Evolutionary conservation across 306 rosid species (phyloP), one percentile per base, ranked within the genome.

Genomic region (Styphnolobium japonicum): DNA sequence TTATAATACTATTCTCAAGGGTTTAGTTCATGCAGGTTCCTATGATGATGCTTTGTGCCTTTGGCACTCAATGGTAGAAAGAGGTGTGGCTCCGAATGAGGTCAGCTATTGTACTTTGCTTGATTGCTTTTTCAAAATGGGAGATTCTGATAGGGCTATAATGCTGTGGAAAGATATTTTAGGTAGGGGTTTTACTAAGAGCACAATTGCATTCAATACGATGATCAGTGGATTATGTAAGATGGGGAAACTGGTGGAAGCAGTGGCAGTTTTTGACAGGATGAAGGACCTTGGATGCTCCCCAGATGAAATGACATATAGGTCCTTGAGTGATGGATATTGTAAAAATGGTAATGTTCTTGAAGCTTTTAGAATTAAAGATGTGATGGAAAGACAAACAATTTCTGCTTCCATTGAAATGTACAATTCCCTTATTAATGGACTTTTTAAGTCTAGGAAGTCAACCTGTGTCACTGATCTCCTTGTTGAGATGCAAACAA

Each of bases 161-260:
- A 61, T 45, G 76, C 67, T 92, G 52, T 92, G 97, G 97, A 88
- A 88, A 77, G 89, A 91, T 43, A 89, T 83, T 82, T 66, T 94
- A 52, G 84, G 87, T 7, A 81, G 73, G 55, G 91, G 91, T 52
- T 91, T 88, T 81, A 69, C 86, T 10, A 91, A 87, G 77, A 88
- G 91, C 63, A 64, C 31, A 6, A 43, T 87, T 78, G 82, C 88
- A 25, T 92, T 87, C 86, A 94, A 92, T 82, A 89, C 91, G 22
- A 87, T 91, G 91, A 87, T 94, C 3, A 77, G 46, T 79, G 93
- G 98, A 75, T 86, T 94, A 27, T 92, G 97, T 80, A 94, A 92
- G 88, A 82, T 89, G 86, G 97, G 91, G 53, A 91, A 88, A 66
- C 42, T 94, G 78, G 86, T 16, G 21, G 91, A 94, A 81, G 98